phyloP scores from a whole-genome alignment of 1,284 basidiomycete genomes.

The Cutaneotrichosporon sp. region DNA sequence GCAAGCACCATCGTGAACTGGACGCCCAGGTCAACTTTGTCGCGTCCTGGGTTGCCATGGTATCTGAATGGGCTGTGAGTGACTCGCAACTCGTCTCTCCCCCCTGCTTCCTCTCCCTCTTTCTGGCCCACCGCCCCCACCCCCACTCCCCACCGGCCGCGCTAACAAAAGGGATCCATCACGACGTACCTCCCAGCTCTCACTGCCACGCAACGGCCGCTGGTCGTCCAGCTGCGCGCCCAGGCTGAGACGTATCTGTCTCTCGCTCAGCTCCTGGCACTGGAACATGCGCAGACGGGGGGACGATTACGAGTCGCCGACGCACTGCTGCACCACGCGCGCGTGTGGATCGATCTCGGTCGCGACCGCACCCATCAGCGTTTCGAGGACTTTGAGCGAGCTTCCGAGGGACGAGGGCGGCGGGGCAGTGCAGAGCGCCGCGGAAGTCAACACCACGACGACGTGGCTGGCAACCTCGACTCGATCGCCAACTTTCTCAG shows the following conservation, averaged over 20 bases:
- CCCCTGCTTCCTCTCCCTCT: too few relatives aligned
- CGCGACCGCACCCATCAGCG: slow-evolving; percentile 4
- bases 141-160: too few relatives aligned
- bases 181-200: neutral
- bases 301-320: neutral
- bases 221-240: neutral
- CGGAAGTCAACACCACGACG: neutral
- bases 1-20: neutral
- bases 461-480: neutral
- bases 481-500: neutral
- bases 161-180: neutral
- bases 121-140: too few relatives aligned
- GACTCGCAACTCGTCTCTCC: too few relatives aligned
- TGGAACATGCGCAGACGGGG: neutral
- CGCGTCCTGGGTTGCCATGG: neutral
- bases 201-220: neutral
- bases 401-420: neutral
- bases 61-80: slow-evolving; percentile 4
- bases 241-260: neutral
- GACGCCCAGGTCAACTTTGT: neutral
- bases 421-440: neutral
- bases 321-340: neutral
- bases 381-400: slow-evolving; percentile 9
- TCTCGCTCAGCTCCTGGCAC: neutral
- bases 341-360: neutral